Evolutionary conservation across 305 asterid species (phyloP).

Genomic region (Withania somnifera): DNA sequence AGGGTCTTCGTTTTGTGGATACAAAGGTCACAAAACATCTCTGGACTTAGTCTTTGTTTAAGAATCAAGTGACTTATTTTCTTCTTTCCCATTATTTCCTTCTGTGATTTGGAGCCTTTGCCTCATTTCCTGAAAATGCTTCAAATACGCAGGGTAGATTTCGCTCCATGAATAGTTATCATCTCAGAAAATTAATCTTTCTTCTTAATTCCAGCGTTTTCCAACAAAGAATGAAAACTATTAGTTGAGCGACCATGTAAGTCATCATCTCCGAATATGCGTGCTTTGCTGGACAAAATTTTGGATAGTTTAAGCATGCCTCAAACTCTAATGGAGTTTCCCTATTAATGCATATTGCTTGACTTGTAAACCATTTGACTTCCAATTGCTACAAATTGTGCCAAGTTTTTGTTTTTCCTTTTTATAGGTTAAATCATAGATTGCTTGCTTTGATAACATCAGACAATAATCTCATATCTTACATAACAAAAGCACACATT

Average conservation of each 20-base stretch:
- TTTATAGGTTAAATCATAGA: no score
- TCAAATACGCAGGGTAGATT: no score
- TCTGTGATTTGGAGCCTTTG: not conserved
- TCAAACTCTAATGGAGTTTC: not conserved
- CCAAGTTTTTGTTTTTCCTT: no score
- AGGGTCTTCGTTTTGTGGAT: not conserved
- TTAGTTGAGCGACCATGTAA: no score
- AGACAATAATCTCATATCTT: not conserved
- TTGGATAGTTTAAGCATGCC: not conserved
- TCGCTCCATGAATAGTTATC: no score
- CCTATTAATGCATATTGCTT: not conserved
- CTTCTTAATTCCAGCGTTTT: no score
- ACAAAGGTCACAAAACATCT: not conserved
- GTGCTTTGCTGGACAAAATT: not conserved
- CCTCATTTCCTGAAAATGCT: not conserved
- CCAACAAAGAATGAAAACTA: no score
- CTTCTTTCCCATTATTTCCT: not conserved
- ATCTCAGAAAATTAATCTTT: no score
- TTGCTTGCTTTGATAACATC: no score
- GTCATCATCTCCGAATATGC: not conserved
- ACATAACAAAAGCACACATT: not conserved
- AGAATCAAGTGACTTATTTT: not conserved
- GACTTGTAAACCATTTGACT: not conserved
- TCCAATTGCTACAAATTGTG: not conserved
- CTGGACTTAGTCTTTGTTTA: not conserved